Percentiles rank a stretch among this genome's conserved stretches.
phyloP scores from a whole-genome alignment of 2,329 filamentous ascomycete genomes.

The Fragosphaeria purpurea region DNA sequence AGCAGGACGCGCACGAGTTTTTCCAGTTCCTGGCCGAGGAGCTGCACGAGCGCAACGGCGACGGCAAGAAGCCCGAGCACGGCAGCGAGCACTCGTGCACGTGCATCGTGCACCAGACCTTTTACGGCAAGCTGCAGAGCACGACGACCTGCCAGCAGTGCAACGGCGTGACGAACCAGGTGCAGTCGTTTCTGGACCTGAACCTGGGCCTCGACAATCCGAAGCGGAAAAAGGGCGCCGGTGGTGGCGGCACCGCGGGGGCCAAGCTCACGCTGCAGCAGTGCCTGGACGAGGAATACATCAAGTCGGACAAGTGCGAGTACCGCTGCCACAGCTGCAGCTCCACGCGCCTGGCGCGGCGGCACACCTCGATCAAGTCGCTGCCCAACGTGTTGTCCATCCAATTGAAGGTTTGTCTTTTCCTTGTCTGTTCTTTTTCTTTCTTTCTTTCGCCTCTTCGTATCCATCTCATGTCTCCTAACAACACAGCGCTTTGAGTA shows the following conservation, averaged over 20 bases:
- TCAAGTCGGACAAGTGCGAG: constrained; percentile 75
- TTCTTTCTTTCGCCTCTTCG: not conserved
- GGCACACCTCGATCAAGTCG: constrained; percentile 74
- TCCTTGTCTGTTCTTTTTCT: not conserved
- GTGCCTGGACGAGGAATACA: constrained; percentile 79
- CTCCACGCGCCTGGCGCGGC: constrained; percentile 66
- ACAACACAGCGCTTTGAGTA: constrained; percentile 58
- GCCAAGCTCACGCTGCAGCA: constrained; percentile 50
- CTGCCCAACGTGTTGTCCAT: constrained; percentile 84
- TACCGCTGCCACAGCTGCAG: constrained; percentile 80
- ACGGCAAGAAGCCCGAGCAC: constrained; percentile 51
- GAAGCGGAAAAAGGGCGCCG: constrained; percentile 21
- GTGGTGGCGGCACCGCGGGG: constrained; percentile 5
- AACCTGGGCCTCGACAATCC: constrained; percentile 74
- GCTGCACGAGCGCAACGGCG: constrained; percentile 72
- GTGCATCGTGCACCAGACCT: constrained; percentile 89
- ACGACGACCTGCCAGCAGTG: constrained; percentile 88
- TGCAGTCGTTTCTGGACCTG: constrained; percentile 85
- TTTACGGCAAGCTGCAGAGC: constrained; percentile 84
- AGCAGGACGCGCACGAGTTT: constrained; percentile 96
- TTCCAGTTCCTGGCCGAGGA: constrained; percentile 93
- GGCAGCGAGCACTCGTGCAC: constrained; percentile 59
- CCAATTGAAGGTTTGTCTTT: constrained; percentile 68
- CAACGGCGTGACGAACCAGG: constrained; percentile 67
- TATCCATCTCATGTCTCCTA: not conserved